Evolutionary conservation across 305 asterid species (phyloP).

Genomic region (Withania somnifera): DNA sequence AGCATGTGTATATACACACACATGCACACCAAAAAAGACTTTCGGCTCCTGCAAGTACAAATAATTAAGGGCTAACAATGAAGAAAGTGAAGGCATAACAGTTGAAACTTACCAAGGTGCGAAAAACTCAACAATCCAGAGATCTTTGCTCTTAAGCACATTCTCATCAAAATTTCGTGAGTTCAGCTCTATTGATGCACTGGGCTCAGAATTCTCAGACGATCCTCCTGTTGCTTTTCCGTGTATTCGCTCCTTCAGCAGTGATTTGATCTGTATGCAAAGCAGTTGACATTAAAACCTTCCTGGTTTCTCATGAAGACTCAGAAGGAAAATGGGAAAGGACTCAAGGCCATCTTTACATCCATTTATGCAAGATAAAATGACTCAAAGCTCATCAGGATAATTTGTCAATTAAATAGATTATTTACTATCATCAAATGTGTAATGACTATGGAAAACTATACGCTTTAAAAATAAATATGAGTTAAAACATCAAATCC

Average conservation of each 20-base stretch:
- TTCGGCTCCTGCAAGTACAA: not conserved
- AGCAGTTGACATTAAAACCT: not conserved
- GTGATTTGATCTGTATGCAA: constrained; percentile 48
- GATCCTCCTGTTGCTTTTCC: constrained; percentile 87
- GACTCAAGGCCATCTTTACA: not conserved
- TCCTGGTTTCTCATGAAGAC: not conserved
- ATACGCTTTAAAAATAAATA: not conserved
- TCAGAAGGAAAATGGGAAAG: not conserved
- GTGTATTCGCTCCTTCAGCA: constrained; percentile 65
- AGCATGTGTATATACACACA: not conserved
- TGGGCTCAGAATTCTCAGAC: constrained; percentile 67
- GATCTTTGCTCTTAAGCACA: constrained; percentile 83
- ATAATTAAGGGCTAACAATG: not conserved
- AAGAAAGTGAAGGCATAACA: not conserved
- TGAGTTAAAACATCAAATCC: not conserved
- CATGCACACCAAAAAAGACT: not conserved
- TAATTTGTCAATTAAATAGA: not conserved
- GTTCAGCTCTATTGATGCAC: constrained; percentile 75
- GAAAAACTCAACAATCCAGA: constrained; percentile 92
- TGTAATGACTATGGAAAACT: not conserved
- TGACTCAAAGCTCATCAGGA: not conserved
- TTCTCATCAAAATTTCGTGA: constrained; percentile 74
- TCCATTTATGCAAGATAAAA: not conserved
- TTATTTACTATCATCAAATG: not conserved
- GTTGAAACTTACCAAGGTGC: constrained; percentile 77